phyloP scores from a whole-genome alignment of 1,139 yeast species.

The Torulaspora globosa region DNA sequence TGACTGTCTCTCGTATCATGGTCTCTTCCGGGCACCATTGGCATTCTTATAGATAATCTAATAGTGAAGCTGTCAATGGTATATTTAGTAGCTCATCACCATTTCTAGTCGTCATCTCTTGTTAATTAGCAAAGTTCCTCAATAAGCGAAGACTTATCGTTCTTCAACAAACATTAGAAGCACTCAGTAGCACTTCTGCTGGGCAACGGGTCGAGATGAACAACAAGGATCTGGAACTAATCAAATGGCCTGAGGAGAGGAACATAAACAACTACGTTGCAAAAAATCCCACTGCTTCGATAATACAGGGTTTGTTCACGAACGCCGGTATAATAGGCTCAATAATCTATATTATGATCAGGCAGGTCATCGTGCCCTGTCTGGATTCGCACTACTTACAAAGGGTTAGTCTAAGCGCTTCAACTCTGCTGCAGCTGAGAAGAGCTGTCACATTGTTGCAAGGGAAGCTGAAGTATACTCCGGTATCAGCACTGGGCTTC shows the following conservation, averaged over 20 bases:
- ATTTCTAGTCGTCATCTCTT: background rate
- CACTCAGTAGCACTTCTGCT: too few species aligned
- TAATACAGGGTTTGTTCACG: constrained; percentile 26
- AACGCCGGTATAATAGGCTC: constrained; percentile 34
- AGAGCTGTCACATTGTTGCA: constrained; percentile 23
- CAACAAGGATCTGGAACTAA: background rate
- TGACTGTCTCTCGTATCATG: too few species aligned
- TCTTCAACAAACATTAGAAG: too few species aligned
- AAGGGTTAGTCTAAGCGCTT: constrained; percentile 28
- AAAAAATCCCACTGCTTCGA: constrained; percentile 14
- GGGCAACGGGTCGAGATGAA: background rate
- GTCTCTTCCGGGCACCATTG: too few species aligned
- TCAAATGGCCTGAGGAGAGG: constrained; percentile 25
- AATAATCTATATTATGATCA: constrained; percentile 23
- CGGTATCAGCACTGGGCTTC: constrained; percentile 41
- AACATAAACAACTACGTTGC: constrained; percentile 13
- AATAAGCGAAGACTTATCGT: background rate
- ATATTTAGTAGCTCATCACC: background rate
- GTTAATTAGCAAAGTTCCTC: background rate
- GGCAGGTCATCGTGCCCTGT: constrained; percentile 34
- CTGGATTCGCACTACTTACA: constrained; percentile 34
- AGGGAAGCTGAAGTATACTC: constrained; percentile 27
- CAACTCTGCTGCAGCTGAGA: constrained; percentile 27
- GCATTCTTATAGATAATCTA: background rate
- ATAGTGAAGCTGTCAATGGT: background rate